Conservation (phyloP, 192 early-diverging fungal species). For the Paraglomus brasilianum region DNA sequence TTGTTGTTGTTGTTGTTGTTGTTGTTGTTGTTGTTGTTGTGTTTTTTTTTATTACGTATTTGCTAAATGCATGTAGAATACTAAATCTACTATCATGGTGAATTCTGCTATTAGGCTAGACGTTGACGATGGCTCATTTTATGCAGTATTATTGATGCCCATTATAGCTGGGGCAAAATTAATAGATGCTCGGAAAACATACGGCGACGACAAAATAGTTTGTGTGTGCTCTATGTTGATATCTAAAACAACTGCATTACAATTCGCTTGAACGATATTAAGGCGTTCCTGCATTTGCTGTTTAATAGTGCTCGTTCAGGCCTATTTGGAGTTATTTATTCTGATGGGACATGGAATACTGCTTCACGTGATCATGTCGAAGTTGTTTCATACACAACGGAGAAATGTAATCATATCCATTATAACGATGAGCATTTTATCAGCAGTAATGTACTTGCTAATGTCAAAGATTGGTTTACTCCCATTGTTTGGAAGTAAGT, state of each 20-base stretch:
- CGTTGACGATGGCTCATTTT: conserved; percentile 58
- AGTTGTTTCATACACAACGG: neutral
- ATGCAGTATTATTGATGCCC: conserved; percentile 50
- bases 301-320: conserved; percentile 33
- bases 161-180: conserved; percentile 54
- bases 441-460: neutral
- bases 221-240: no score
- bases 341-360: conserved; percentile 35
- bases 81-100: no score
- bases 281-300: conserved; percentile 31
- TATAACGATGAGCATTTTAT: neutral
- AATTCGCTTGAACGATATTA: neutral
- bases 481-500: conserved; percentile 24
- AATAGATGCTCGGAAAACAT: conserved; percentile 39
- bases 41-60: no score
- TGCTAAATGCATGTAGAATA: neutral
- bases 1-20: no score
- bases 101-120: conserved; percentile 39
- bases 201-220: conserved; percentile 31
- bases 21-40: no score
- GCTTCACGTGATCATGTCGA: conserved; percentile 29
- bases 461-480: conserved; percentile 1
- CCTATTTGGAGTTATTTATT: conserved; percentile 38
- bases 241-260: conserved; percentile 27
- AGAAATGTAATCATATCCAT: conserved; percentile 1